phyloP scores from a whole-genome alignment of 768 basidiomycete genomes.

The Naganishia antarctica region DNA sequence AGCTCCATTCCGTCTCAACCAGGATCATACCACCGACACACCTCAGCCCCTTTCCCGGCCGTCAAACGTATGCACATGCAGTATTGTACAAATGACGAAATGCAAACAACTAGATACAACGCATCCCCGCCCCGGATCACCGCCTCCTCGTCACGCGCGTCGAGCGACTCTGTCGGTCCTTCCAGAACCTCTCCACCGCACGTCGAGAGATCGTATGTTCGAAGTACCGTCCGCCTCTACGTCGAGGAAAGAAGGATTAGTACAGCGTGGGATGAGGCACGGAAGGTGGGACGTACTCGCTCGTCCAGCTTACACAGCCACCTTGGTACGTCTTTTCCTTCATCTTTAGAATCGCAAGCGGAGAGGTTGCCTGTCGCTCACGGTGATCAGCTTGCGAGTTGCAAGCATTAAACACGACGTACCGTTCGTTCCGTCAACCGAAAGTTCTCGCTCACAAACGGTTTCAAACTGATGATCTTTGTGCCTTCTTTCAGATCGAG shows the following conservation, averaged over 20 bases:
- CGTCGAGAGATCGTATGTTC: slow-evolving; percentile 23
- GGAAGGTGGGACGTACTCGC: slow-evolving; percentile 19
- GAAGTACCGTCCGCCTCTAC: slow-evolving; percentile 24
- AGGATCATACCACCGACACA: no score
- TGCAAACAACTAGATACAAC: no score
- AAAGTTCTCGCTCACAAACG: slow-evolving; percentile 67
- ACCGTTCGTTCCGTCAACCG: slow-evolving; percentile 81
- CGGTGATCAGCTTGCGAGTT: neutral
- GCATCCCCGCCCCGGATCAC: neutral
- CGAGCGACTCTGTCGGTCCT: slow-evolving; percentile 1
- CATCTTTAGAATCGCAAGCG: slow-evolving; percentile 28
- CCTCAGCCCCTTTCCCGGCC: no score
- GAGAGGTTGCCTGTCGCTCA: slow-evolving; percentile 13
- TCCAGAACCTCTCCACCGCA: slow-evolving; percentile 20
- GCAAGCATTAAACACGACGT: slow-evolving; percentile 35
- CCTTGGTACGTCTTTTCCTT: slow-evolving; percentile 26
- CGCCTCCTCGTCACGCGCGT: neutral
- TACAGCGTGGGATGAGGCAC: neutral
- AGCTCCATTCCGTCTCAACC: no score
- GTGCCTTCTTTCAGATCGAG: slow-evolving; percentile 91
- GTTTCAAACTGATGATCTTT: slow-evolving; percentile 78
- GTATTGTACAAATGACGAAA: no score
- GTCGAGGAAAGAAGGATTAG: neutral
- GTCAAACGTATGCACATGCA: neutral
- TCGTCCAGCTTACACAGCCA: slow-evolving; percentile 28